A percentile compares a stretch with the other conserved stretches of the same genome.
These are phyloP conservation scores for Pichia sp. DNA, from an alignment of 1,139 yeast genomes.

Conservation along the genomic window DNA sequence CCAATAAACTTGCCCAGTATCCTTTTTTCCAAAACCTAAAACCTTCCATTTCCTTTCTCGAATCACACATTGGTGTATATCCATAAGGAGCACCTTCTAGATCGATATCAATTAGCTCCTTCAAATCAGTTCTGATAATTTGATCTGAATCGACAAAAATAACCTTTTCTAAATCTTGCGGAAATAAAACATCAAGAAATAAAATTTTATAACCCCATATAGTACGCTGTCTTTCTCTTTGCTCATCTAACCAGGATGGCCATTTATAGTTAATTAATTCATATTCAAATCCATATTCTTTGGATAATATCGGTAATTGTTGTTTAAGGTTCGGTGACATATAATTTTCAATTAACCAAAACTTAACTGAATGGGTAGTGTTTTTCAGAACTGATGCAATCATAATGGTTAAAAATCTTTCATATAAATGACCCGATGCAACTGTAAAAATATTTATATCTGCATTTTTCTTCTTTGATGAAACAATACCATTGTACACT, in stretches of 20 bases:
- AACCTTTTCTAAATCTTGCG: constrained; percentile 64
- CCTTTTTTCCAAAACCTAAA: constrained; percentile 91
- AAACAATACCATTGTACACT: neutral
- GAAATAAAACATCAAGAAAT: constrained; percentile 82
- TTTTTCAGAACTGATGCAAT: constrained; percentile 64
- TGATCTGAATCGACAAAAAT: constrained; percentile 87
- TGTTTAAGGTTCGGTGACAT: constrained; percentile 62
- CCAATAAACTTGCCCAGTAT: constrained; percentile 69
- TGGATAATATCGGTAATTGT: constrained; percentile 56
- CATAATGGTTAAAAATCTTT: constrained; percentile 69
- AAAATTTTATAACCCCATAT: constrained; percentile 87
- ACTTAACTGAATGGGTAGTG: constrained; percentile 59
- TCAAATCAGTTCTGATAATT: constrained; percentile 66
- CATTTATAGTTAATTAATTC: constrained; percentile 78
- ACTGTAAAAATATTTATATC: constrained; percentile 77
- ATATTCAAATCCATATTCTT: constrained; percentile 52
- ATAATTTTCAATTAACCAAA: constrained; percentile 83
- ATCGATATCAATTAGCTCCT: constrained; percentile 58
- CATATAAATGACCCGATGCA: constrained; percentile 76
- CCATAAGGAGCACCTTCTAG: constrained; percentile 78
- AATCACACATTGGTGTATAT: constrained; percentile 83
- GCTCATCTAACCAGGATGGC: constrained; percentile 85
- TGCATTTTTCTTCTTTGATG: constrained; percentile 33
- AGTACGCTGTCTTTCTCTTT: constrained; percentile 67
- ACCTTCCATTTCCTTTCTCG: constrained; percentile 75